Evolutionary conservation across 805 yeast genomes (phyloP), one percentile per base, ranked within the genome.

Genomic region (Cyberlindnera xishuangbannaensis): DNA sequence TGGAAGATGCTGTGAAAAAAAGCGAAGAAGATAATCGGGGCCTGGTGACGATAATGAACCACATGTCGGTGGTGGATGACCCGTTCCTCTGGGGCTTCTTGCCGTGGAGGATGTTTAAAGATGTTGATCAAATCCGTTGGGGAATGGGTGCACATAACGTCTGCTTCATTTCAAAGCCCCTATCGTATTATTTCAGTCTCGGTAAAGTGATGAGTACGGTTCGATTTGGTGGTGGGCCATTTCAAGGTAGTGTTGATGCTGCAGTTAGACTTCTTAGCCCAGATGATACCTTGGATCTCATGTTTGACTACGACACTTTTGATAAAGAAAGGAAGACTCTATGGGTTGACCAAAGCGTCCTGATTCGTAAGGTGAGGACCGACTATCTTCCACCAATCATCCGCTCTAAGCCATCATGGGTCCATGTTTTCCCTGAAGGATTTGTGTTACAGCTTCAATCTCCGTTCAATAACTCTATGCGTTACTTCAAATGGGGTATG

Each of bases 401-500:
- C 18, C 62, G 88, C 36, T 58, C 67, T 12, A 74, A 71, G 38
- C 80, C 92, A 1, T 76, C 85, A 1, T 90, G 97, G 97, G 74
- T 92, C 38, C 97, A 90, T 55, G 76, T 87, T 4, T 90, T 85
- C 58, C 98, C 98, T 0, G 98, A 90, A 56, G 95, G 95, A 0
- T 85, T 80, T 55, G 97, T 90, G 5, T 71, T 90, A 33, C 98
- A 92, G 56, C 56, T 84, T 30, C 70, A 78, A 40, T 78, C 80
- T 22, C 96, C 96, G 0, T 77, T 75, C 53, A 67, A 71, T 31
- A 83, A 85, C 45, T 86, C 97, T 4, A 84, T 92, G 92, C 67
- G 96, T 42, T 90, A 84, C 58, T 90, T 92, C 67, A 81, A 84
- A 53, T 90, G 97, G 97, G 98, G 98, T 0, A 78, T 87, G 2